Evolutionary conservation across 176 grass and related monocot species (phyloP), one percentile per base, ranked within the genome.

Genomic region (Avena atlantica): DNA sequence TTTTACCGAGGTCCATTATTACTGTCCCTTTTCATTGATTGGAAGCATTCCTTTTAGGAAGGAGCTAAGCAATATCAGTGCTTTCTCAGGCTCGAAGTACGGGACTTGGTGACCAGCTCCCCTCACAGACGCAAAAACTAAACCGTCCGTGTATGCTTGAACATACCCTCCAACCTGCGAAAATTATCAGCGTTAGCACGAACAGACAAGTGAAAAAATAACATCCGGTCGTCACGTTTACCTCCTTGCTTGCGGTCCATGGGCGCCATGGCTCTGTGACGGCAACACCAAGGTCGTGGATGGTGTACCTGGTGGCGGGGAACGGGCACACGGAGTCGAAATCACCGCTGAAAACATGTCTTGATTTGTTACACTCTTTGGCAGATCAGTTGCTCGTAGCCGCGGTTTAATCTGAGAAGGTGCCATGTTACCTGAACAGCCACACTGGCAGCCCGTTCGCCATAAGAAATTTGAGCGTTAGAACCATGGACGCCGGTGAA

Each of bases 61-160:
- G 12, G 68, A 84, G 23, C 57, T 85, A 17, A 88, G 12, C 25
- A 92, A 37, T 55, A 82, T 77, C 27, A 92, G 36, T 62, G 87
- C 90, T 83, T 85, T 86, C 29, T 88, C 77, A 6, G 90, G 85
- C 76, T 90, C 62, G 69, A 92, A 76, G 48, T 53, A 87, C 9
- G 92, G 85, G 57, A 95, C 88, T 60, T 83, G 87, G 75, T 90
- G 85, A 52, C 85, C 93, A 55, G 93, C 62, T 80, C 90, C 85
- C 31, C 83, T 92, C 20, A 92, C 88, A 6, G 88, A 90, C 23
- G 70, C 24, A 36, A 92, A 72, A 21, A 79, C 82, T 5, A 90
- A 57, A 7, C 75, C 78, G 2, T 66, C 61, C 27, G 48, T 62
- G 70, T 92, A 91, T 42, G 86, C 49, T 6, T 76, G 82, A 71